Evolutionary conservation across 495 filamentous ascomycete species (phyloP), one percentile per base, ranked within the genome.

Genomic region (Xylaria castorea): DNA sequence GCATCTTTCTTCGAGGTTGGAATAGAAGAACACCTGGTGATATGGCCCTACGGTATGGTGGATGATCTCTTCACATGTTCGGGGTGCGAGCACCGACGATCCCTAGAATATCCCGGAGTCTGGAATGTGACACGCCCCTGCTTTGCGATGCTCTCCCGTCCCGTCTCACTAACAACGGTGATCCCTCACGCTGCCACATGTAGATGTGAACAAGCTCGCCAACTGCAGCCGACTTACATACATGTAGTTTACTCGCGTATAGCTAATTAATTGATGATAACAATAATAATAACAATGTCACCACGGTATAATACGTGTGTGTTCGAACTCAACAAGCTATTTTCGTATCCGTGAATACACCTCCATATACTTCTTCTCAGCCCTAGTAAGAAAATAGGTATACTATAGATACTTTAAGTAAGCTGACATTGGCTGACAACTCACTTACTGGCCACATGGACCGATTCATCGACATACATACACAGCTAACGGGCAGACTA

Each of bases 361-460:
- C 25, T 57, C 22, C 12, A 12, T 16, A 16, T 25, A 30, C 7
- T 32, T 61, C 32, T 40, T 61, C 58, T 61, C 58, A 61, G 58
- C 58, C 58, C 34, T 61, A 40, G 5, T 32, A 57, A 57, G 30
- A 32, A 18, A 57, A n/a, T n/a, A n/a, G n/a, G n/a, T 6, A 32
- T 18, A 32, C 8, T 63, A 38, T 42, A 25, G 22, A 63, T 38
- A n/a, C n/a, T n/a, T n/a, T n/a, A 38, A 22, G 63, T 66, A 46
- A 66, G 63, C 63, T 66, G 61, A 64, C 61, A 46, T 27, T 46
- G 2, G 38, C 40, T 62, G 61, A 42, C 38, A 44, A 44, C 61
- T n/a, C 22, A 50, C 22, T 32, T 25, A 42, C 62, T 65, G 22
- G 40, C 2, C n/a, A 27, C 40, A 65, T 46, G 14, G 62, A 65